phyloP scores from a whole-genome alignment of 225 moss, liverwort and hornwort genomes.

The Polytrichum commune region DNA sequence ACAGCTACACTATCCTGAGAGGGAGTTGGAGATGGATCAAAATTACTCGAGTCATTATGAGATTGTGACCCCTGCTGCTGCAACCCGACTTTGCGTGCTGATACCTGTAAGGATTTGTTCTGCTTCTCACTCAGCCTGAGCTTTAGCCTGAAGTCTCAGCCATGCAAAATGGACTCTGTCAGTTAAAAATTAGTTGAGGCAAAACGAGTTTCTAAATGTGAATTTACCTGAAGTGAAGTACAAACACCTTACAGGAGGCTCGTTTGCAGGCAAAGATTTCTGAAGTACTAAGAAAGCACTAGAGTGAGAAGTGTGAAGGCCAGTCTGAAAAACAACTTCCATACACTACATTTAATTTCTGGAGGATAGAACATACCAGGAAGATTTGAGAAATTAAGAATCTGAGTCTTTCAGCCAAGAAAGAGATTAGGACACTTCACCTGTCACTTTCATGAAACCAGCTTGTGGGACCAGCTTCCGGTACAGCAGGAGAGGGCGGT shows the following conservation, averaged over 20 bases:
- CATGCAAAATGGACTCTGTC: neutral
- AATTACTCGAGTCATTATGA: slow-evolving; percentile 8
- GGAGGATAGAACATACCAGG: no score
- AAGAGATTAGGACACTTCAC: slow-evolving; percentile 9
- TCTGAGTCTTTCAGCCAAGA: no score
- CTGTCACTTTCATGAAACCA: slow-evolving; percentile 27
- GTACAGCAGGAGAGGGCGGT: slow-evolving; percentile 22
- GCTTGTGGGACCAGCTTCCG: slow-evolving; percentile 23
- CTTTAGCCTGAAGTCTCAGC: slow-evolving; percentile 27
- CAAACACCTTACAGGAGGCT: no score
- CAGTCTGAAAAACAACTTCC: no score
- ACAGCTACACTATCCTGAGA: slow-evolving; percentile 15
- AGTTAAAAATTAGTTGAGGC: no score
- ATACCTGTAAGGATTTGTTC: slow-evolving; percentile 11
- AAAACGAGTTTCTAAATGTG: no score
- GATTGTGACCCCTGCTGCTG: slow-evolving; percentile 1
- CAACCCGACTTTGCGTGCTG: slow-evolving; percentile 12
- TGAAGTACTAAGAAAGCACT: no score
- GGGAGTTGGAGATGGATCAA: slow-evolving; percentile 10
- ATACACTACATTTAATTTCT: no score
- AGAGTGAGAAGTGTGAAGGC: no score
- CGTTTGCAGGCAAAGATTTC: no score
- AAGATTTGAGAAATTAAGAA: no score
- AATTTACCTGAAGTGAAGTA: no score
- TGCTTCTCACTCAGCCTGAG: slow-evolving; percentile 17